Base-by-base conservation (phyloP, 2,329 filamentous ascomycete species). In the Aureobasidium sp. region DNA sequence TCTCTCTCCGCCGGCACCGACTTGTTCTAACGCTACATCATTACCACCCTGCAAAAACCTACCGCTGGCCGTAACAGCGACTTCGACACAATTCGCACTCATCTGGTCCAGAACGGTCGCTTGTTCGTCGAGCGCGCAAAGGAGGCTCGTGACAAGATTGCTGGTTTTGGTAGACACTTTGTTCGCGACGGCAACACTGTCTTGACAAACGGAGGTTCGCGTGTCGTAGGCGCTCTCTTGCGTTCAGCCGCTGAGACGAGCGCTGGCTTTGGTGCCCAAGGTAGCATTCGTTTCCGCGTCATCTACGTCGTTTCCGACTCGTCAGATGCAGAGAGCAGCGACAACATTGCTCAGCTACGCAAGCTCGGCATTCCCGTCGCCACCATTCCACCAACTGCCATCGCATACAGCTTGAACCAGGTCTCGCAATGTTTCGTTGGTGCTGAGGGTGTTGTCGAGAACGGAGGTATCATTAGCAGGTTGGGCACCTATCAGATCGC, bases 1-100 rank as follows among this genome's bases (percentile, higher is more conserved):
- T 93, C 92, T 5, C 85, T 97, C 16, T 91, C 90, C 51, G 94
- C 95, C 61, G 94, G 94, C 69, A 96, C 92, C 63, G 92, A 97
- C 74, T 85, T 97, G 63, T 97, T 99, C 80, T 89, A 94, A 73
- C 88, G 93, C 72, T 97, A 96, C 76, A 85, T 99, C 68, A 88
- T 96, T 69, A 85, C 86, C 61, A 91, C 82, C 21, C 74, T 87
- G 68, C 82, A 86, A 72, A 75, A 81, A 64, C 79, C 82, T 16
- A 61, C 54, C 6, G 41, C 48, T 21, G 53, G 61, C n/a, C 71
- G 79, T 7, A 79, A 79, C 27, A 81, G 80, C n/a, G 86, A 89
- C 71, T 97, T 97, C 74, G 89, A 92, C 65, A 85, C 87, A 54
- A 88, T 96, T 61, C 83, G 90, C 65, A 85, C 87, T 70, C 91